phyloP scores from a whole-genome alignment of 768 basidiomycete species.

The Sporobolomyces roseus region DNA sequence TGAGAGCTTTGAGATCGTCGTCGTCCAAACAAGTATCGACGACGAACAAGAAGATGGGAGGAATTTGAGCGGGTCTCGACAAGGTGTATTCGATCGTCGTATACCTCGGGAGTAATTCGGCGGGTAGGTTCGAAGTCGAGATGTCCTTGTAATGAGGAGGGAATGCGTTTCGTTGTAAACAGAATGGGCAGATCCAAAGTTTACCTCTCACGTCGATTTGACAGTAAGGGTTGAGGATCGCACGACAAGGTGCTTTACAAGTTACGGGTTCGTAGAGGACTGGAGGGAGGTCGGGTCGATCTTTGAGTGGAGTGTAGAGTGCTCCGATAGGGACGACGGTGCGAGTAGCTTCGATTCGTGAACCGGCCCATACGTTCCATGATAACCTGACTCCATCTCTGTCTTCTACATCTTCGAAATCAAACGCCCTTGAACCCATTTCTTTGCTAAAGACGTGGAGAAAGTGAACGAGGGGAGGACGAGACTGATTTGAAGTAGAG shows the following conservation, averaged over 20 bases:
- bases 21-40: constrained; percentile 91
- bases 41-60: constrained; percentile 94
- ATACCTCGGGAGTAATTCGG: constrained; percentile 94
- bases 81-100: constrained; percentile 99
- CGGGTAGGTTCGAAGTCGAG: constrained; percentile 90
- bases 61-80: constrained; percentile 79
- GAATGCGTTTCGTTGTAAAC: constrained; percentile 91
- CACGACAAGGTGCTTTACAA: constrained; percentile 95
- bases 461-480: neutral
- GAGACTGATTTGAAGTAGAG: neutral
- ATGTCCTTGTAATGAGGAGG: constrained; percentile 99
- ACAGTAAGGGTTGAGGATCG: constrained; percentile 78
- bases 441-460: constrained; percentile 13
- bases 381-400: constrained; percentile 91
- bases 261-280: constrained; percentile 98
- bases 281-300: constrained; percentile 87
- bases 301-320: constrained; percentile 90
- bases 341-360: constrained; percentile 93
- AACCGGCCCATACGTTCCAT: constrained; percentile 91
- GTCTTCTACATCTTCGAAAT: constrained; percentile 96
- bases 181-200: constrained; percentile 99
- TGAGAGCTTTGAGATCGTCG: constrained; percentile 89
- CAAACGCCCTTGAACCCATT: constrained; percentile 31
- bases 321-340: constrained; percentile 99
- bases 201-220: constrained; percentile 98